Evolutionary conservation across 441 rosid species (phyloP).

Genomic region (Eugenia klotzschiana): DNA sequence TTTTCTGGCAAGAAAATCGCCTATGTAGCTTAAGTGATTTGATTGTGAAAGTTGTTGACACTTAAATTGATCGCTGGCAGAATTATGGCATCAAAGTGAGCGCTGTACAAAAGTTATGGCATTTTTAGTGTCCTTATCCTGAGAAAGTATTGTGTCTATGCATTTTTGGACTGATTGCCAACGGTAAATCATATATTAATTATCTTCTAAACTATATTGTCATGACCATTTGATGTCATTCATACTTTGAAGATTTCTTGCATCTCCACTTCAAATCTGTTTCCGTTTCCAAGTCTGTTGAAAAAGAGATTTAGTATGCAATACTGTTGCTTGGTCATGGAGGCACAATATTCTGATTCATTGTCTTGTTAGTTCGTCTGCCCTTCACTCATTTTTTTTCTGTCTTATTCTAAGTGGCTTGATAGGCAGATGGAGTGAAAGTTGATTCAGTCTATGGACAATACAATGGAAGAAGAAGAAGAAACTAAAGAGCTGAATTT

Average conservation of each 20-base stretch:
- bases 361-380: not conserved
- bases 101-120: not conserved
- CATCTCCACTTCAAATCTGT: not conserved
- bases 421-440: conserved; percentile 18
- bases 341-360: not conserved
- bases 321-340: not conserved
- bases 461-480: conserved; percentile 65
- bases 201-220: not conserved
- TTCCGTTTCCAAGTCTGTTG: not conserved
- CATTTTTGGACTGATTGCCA: not conserved
- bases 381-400: not conserved
- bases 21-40: not conserved
- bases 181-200: not conserved
- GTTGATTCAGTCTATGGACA: conserved; percentile 9
- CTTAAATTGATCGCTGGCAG: not conserved
- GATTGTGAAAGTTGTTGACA: not conserved
- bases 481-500: conserved; percentile 35
- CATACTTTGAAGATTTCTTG: not conserved
- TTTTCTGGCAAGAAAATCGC: not conserved
- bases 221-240: not conserved
- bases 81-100: not conserved
- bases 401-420: not conserved
- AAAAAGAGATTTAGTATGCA: not conserved
- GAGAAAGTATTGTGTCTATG: not conserved
- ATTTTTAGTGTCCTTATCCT: not conserved